Evolutionary conservation across 192 early-diverging fungal genomes (phyloP).

Genomic region (Coemansia sp.): DNA sequence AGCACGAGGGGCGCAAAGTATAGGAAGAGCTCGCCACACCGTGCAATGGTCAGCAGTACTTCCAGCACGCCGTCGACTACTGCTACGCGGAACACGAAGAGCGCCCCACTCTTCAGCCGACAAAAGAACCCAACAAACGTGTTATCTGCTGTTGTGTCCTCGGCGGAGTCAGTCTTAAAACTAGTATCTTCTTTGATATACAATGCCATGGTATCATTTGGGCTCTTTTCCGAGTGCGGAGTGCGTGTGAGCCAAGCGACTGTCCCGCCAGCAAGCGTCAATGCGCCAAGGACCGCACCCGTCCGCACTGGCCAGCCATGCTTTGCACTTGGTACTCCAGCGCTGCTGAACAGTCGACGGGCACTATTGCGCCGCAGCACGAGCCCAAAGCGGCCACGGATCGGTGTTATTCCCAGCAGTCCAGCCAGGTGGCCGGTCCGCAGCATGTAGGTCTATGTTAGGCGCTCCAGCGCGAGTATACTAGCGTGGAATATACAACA

Average conservation of each 20-base stretch:
- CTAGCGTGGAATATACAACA: neutral
- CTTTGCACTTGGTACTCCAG: neutral
- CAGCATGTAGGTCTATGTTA: neutral
- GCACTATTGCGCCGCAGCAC: neutral
- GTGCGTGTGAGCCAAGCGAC: neutral
- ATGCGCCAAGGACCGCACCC: neutral
- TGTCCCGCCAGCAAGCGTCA: conserved; percentile 1
- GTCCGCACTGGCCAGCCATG: neutral
- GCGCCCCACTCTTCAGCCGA: neutral
- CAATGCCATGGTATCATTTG: neutral
- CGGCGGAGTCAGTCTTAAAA: neutral
- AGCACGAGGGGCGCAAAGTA: conserved; percentile 74
- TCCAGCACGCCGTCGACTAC: conserved; percentile 28
- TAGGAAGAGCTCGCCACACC: conserved; percentile 64
- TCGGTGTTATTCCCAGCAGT: neutral
- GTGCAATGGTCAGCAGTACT: conserved; percentile 39
- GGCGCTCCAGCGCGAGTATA: neutral
- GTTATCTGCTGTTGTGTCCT: neutral
- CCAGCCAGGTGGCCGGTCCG: conserved; percentile 9
- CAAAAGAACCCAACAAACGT: neutral
- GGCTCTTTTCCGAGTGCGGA: neutral
- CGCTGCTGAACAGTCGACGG: neutral
- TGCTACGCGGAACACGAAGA: conserved; percentile 13
- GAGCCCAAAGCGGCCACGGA: neutral
- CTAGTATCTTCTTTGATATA: neutral